Evolutionary conservation across 169 alveolate genomes (phyloP).

Genomic region (Eimeria necatrix): DNA sequence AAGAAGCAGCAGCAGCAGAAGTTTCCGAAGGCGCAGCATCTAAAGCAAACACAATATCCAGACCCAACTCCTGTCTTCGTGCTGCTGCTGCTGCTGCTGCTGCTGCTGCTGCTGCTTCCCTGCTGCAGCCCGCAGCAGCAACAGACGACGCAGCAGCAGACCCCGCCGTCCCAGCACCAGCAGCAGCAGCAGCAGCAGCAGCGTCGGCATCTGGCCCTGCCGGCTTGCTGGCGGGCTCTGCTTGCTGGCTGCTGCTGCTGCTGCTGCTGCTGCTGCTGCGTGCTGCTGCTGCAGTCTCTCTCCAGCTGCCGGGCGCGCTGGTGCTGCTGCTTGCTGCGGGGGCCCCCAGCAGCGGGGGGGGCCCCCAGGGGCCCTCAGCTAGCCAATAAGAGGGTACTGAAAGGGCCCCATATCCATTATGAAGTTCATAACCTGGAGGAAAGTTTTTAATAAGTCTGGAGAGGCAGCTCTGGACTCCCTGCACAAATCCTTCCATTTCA

Average conservation of each 20-base stretch:
- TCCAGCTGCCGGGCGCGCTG: neutral
- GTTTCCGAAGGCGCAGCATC: neutral
- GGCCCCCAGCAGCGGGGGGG: neutral
- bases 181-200: slow-evolving; percentile 11
- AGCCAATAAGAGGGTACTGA: slow-evolving; percentile 49
- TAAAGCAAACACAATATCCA: neutral
- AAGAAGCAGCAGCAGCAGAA: slow-evolving; percentile 33
- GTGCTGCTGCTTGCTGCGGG: neutral
- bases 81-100: slow-evolving; percentile 39
- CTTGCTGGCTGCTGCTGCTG: neutral
- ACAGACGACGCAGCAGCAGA: neutral
- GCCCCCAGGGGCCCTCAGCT: neutral
- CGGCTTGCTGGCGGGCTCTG: neutral
- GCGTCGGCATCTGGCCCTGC: slow-evolving; percentile 1
- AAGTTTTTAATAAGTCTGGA: neutral
- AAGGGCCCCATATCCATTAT: slow-evolving; percentile 73
- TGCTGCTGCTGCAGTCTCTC: neutral
- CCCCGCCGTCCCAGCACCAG: neutral
- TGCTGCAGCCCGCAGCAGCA: neutral
- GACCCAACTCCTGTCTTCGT: neutral
- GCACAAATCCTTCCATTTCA: slow-evolving; percentile 1
- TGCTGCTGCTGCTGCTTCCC: slow-evolving; percentile 14
- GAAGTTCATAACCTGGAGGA: slow-evolving; percentile 60
- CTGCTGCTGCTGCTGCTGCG: neutral
- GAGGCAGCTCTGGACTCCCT: slow-evolving; percentile 61